Conservation (phyloP, 148 eudicot genomes). For the Tetragonia tetragonoides region DNA sequence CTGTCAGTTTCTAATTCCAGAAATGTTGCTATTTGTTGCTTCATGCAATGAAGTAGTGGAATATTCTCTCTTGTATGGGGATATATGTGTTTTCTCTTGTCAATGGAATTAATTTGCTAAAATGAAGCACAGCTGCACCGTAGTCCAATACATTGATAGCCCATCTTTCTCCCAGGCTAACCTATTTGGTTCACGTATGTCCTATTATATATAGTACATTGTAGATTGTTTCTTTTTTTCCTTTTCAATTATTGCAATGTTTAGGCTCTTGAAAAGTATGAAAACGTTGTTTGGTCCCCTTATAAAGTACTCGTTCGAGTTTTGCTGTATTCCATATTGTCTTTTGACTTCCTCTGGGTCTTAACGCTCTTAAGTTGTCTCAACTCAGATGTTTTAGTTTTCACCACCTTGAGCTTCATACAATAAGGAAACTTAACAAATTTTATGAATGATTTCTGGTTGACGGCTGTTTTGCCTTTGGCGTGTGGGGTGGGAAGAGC, state of each 20-base stretch:
- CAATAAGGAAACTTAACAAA: too few species aligned
- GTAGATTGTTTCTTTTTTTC: too few species aligned
- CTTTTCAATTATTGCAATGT: too few species aligned
- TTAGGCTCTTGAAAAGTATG: neutral
- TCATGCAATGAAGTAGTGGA: constrained; percentile 11
- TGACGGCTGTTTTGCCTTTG: neutral
- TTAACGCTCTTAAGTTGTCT: too few species aligned
- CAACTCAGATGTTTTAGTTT: too few species aligned
- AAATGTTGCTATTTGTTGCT: constrained; percentile 12
- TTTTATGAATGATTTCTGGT: neutral
- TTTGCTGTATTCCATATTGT: neutral
- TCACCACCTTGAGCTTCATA: too few species aligned
- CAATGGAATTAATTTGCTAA: constrained; percentile 7
- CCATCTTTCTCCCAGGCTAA: neutral
- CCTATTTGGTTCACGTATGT: neutral
- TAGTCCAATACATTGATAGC: neutral
- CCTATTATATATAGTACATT: too few species aligned
- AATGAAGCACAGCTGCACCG: neutral
- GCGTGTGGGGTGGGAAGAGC: neutral
- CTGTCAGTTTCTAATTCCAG: neutral
- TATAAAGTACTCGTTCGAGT: too few species aligned
- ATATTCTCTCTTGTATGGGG: constrained; percentile 5
- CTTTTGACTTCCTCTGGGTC: neutral
- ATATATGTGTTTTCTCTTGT: neutral
- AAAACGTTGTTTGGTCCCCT: neutral